Percentiles rank a stretch among this genome's conserved stretches.
Evolutionary conservation across 225 moss, liverwort and hornwort genomes (phyloP).

Genomic region (Straminergon stramineum): DNA sequence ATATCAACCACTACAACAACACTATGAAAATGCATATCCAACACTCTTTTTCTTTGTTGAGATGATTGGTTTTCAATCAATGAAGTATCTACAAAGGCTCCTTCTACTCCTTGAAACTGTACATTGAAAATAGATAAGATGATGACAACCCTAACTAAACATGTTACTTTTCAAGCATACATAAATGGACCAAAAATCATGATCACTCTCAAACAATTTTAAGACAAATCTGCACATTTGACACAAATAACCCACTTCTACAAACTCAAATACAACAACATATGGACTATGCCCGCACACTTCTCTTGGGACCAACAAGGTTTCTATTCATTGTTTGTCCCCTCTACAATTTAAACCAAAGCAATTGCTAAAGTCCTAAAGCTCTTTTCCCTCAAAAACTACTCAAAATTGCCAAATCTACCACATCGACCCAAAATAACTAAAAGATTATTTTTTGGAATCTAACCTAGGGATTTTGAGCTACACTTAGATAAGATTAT

Average conservation of each 20-base stretch:
- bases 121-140: neutral
- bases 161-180: neutral
- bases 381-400: neutral
- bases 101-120: rapidly evolving
- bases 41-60: rapidly evolving
- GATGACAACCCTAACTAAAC: neutral
- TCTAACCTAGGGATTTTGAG: neutral
- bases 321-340: too few species aligned
- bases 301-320: neutral
- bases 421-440: rapidly evolving
- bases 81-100: neutral
- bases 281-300: rapidly evolving
- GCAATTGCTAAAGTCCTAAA: rapidly evolving
- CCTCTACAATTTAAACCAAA: neutral
- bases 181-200: neutral
- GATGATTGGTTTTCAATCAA: neutral
- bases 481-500: neutral
- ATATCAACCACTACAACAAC: neutral
- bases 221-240: too few species aligned
- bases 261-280: neutral
- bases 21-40: neutral
- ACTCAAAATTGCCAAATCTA: neutral
- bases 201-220: neutral
- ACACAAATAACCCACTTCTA: rapidly evolving
- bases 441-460: neutral